phyloP scores from a whole-genome alignment of 1,284 basidiomycete species.

The Ustilago shanxiensis region DNA sequence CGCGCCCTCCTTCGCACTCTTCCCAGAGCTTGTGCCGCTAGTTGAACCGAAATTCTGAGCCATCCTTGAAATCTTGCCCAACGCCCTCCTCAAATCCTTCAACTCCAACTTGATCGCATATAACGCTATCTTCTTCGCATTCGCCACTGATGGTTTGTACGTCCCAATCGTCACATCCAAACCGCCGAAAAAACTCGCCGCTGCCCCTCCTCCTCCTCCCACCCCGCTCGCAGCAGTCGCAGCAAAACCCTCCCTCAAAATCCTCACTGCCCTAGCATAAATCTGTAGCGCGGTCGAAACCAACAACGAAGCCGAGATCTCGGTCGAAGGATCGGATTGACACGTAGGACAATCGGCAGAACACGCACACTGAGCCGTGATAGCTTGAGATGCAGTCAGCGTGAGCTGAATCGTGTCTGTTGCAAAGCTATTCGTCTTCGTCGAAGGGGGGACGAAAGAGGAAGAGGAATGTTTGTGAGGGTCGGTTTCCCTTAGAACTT shows the following conservation, averaged over 20 bases:
- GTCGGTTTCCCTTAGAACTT: constrained; percentile 48
- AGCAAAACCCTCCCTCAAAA: constrained; percentile 60
- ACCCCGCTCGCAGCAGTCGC: constrained; percentile 10
- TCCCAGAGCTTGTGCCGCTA: background rate
- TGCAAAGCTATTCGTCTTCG: constrained; percentile 10
- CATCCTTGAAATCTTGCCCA: constrained; percentile 59
- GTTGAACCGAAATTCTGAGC: constrained; percentile 35
- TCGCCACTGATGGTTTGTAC: constrained; percentile 55
- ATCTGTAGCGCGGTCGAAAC: constrained; percentile 68
- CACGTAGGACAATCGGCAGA: constrained; percentile 68
- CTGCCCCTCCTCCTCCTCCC: background rate
- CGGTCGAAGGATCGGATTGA: constrained; percentile 58
- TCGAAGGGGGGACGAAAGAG: background rate
- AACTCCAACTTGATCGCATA: constrained; percentile 69
- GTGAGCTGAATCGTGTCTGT: constrained; percentile 63
- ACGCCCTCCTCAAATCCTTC: constrained; percentile 60
- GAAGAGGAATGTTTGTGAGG: constrained; percentile 14
- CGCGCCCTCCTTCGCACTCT: background rate
- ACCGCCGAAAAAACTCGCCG: constrained; percentile 31
- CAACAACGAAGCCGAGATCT: constrained; percentile 59
- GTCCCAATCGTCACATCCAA: constrained; percentile 65
- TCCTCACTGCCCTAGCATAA: constrained; percentile 65
- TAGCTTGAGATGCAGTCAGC: constrained; percentile 63
- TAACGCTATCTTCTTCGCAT: constrained; percentile 66
- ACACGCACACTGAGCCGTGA: constrained; percentile 65